These are phyloP conservation scores for Coccomyxa sp. DNA, from an alignment of 139 green algal species.

Conservation along the genomic window DNA sequence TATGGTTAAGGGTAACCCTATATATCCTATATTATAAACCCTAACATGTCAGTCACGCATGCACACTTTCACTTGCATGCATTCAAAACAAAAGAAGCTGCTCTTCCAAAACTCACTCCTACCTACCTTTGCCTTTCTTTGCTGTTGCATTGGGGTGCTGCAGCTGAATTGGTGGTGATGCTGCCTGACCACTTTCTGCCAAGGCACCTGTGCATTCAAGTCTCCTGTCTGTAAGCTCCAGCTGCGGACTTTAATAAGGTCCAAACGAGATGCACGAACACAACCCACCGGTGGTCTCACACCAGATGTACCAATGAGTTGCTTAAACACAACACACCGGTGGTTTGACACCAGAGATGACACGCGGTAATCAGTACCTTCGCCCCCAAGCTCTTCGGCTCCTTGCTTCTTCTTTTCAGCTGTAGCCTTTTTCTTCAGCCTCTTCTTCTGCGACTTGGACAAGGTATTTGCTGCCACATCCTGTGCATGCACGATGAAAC, in stretches of 20 bases:
- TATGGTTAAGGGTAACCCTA: too few species aligned
- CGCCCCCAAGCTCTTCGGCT: neutral
- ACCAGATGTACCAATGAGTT: too few species aligned
- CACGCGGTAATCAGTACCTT: too few species aligned
- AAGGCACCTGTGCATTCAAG: neutral
- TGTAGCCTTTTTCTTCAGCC: constrained; percentile 52
- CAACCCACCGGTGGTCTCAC: too few species aligned
- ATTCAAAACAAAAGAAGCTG: neutral
- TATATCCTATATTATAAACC: too few species aligned
- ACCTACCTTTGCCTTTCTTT: constrained; percentile 46
- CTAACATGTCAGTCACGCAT: neutral
- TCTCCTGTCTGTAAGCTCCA: too few species aligned
- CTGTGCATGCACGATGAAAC: neutral
- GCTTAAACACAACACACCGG: too few species aligned
- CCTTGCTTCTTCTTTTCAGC: constrained; percentile 16
- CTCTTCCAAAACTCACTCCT: neutral
- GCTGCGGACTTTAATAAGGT: too few species aligned
- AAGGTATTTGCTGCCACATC: constrained; percentile 11
- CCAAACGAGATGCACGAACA: too few species aligned
- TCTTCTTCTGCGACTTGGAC: constrained; percentile 58
- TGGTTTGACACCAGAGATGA: too few species aligned
- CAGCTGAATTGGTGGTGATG: constrained; percentile 29
- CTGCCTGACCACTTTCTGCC: neutral
- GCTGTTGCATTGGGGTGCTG: constrained; percentile 12
- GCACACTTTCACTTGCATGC: neutral